Conservation (phyloP, 1,284 basidiomycete species). For the Pseudozyma sp. region DNA sequence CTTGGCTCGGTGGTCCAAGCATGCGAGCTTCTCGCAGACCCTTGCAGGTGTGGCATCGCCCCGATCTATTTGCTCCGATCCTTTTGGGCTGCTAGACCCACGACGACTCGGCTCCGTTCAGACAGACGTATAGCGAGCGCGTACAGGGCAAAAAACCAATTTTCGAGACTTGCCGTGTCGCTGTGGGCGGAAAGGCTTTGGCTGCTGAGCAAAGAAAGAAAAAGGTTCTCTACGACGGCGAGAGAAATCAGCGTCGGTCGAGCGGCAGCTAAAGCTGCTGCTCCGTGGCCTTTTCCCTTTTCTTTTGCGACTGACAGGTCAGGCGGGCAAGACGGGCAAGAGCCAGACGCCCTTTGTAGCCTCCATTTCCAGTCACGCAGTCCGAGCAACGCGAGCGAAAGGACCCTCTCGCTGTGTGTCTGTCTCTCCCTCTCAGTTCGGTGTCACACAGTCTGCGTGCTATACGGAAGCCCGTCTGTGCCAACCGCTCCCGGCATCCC, state of each 20-base stretch:
- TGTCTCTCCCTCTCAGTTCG: background rate
- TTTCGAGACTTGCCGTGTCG: too few relatives aligned
- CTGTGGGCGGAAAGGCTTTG: too few relatives aligned
- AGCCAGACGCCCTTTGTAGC: background rate
- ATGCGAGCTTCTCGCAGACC: constrained; percentile 16
- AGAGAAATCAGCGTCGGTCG: too few relatives aligned
- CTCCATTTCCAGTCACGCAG: background rate
- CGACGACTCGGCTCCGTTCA: constrained; percentile 7
- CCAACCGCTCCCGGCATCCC: constrained; percentile 8
- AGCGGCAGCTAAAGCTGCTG: too few relatives aligned
- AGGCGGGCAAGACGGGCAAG: constrained; percentile 2
- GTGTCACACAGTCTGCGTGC: background rate
- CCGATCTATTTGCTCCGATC: constrained; percentile 9
- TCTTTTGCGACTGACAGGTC: background rate
- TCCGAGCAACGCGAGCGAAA: constrained; percentile 8
- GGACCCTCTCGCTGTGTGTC: background rate
- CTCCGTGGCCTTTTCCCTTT: too few relatives aligned
- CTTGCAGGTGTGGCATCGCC: background rate
- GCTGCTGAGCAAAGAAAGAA: too few relatives aligned
- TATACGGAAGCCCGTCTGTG: background rate
- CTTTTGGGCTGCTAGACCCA: background rate
- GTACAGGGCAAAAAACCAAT: too few relatives aligned
- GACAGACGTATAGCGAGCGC: too few relatives aligned
- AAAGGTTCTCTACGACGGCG: too few relatives aligned
- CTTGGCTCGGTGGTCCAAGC: constrained; percentile 16